Evolutionary conservation across 345 rosid genomes (phyloP), one percentile per base, ranked within the genome.

Genomic region (Raphanus raphanistrum): DNA sequence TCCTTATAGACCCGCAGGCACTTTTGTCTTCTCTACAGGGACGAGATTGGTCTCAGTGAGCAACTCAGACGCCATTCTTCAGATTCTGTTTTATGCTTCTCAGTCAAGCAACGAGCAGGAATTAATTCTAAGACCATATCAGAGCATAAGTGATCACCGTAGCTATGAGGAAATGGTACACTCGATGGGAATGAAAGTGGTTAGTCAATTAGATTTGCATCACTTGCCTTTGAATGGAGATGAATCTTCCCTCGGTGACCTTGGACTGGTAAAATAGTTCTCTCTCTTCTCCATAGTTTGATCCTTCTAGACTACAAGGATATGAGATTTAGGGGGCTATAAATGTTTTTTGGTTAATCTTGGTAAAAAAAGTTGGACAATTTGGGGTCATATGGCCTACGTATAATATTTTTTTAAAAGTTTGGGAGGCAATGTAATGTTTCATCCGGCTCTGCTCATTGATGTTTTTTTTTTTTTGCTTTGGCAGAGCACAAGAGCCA

Each of bases 1-100:
- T 82, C 98, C 97, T 76, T 94, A 89, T 38, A 82, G 87, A 55
- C 98, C 98, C 0, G 83, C 81, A 21, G 97, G 98, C 31, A 92
- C 87, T 11, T 90, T 81, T 62, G 80, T 94, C 64, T 88, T 94
- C 80, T 85, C 82, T 80, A 43, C 88, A 2, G 89, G 82, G 66
- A 79, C 74, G 28, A 85, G 83, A 65, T 78, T 83, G 85, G 76
- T 92, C 11, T 77, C 82, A 2, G 70, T 87, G 78, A 84, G 60
- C 78, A 92, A 94, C 81, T 82, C 97, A 4, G 95, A 89, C 72
- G 93, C 93, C 29, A 72, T 89, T 79, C 86, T 92, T 69, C 97
- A 94, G 73, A 65, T 90, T 2, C 73, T 94, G 81, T 89, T 87
- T 75, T 87, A 89, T 76, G 75, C 95, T 67, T 82, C 72, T 68